Evolutionary conservation across 768 basidiomycete species (phyloP).

Genomic region (Dioszegia crocea): DNA sequence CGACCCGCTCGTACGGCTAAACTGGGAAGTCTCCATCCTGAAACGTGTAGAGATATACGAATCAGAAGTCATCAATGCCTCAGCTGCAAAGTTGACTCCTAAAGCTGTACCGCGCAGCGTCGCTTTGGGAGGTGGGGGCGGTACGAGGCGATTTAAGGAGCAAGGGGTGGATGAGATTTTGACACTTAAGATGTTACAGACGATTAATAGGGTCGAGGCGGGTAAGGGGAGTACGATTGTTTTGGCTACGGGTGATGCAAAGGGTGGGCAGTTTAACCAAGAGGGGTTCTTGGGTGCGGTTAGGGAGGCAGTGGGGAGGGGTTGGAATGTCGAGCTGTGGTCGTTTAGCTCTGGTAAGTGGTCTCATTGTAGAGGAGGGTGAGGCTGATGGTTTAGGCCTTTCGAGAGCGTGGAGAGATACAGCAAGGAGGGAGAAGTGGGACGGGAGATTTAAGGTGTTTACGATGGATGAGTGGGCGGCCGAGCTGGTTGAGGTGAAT

Average conservation of each 20-base stretch:
- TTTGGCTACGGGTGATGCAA: slow-evolving; percentile 89
- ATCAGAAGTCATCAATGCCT: slow-evolving; percentile 32
- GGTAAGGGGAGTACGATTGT: slow-evolving; percentile 56
- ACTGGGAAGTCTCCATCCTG: slow-evolving; percentile 45
- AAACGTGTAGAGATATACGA: slow-evolving; percentile 44
- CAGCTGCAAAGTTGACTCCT: slow-evolving; percentile 13
- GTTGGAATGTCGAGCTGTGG: slow-evolving; percentile 93
- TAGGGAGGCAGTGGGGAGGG: slow-evolving; percentile 74
- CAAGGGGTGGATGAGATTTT: slow-evolving; percentile 94
- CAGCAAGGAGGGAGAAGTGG: slow-evolving; percentile 31
- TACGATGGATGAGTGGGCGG: slow-evolving; percentile 42
- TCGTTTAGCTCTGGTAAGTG: slow-evolving; percentile 69
- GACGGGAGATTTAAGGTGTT: slow-evolving; percentile 32
- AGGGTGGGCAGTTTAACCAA: slow-evolving; percentile 84
- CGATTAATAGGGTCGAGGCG: slow-evolving; percentile 57
- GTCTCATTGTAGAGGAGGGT: not conserved
- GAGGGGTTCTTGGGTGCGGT: slow-evolving; percentile 89
- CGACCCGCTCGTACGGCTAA: slow-evolving; percentile 42
- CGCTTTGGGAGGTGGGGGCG: slow-evolving; percentile 4
- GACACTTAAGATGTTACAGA: slow-evolving; percentile 86
- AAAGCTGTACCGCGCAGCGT: slow-evolving; percentile 13
- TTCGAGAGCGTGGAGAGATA: slow-evolving; percentile 40
- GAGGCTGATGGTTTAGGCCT: slow-evolving; percentile 15
- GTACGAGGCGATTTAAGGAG: slow-evolving; percentile 55
- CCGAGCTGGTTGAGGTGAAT: slow-evolving; percentile 39